Evolutionary conservation across 2,329 filamentous ascomycete genomes (phyloP), one percentile per base, ranked within the genome.

Genomic region (Talaromyces atroroseus): DNA sequence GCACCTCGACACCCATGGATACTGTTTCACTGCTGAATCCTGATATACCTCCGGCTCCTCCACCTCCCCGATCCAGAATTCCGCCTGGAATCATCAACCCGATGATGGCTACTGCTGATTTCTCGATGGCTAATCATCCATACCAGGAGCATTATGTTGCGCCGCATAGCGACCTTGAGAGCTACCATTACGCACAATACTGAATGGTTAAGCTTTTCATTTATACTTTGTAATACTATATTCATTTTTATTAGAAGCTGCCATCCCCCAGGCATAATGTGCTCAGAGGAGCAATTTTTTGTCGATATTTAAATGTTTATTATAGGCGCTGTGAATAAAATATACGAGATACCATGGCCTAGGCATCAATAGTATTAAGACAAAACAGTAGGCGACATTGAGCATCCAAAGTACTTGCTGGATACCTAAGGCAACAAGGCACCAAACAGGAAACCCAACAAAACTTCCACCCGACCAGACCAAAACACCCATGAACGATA

Each of bases 81-180:
- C 68, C 68, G 4, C 55, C 70, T 2, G 81, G 80, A 6, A 82
- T 84, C 42, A 73, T 86, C 5, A 92, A 92, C 65, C 89, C 89
- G 1, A 72, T 92, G 40, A 80, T 86, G 62, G 83, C 82, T 23
- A 79, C 79, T 23, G 89, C 88, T 1, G 88, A 94, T 66, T 94
- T 94, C 68, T 86, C 80, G 23, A 78, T 87, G 63, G 86, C 88
- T 3, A 86, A 90, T 61, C 89, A 92, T 71, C 89, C 90, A 1
- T 95, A 94, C 66, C 86, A 90, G 66, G 84, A 85, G 51, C 86
- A 86, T 72, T 95, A 92, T 64, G 85, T 90, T 60, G 86, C 88
- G 36, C 88, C 89, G 1, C 66, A 71, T 62, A 78, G 74, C 59
- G 65, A 68, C 47, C 57, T 66, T 23, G 59, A 64, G 36, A 61